phyloP scores from a whole-genome alignment of 2,329 filamentous ascomycete genomes.

The Xylaria multiplex region DNA sequence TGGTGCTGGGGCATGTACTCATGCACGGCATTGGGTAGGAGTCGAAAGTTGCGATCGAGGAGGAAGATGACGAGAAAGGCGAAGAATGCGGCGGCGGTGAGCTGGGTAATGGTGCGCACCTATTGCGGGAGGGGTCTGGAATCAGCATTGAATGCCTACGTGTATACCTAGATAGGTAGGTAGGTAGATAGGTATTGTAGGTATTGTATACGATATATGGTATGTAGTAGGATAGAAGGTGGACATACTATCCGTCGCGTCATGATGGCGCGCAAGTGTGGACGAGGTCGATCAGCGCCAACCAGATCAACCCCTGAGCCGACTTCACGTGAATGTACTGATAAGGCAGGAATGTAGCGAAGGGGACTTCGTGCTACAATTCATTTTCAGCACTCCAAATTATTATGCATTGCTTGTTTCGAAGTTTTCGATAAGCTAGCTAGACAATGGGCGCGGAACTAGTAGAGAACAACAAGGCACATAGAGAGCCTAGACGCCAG shows the following conservation, averaged over 20 bases:
- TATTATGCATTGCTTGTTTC: slow-evolving; percentile 30
- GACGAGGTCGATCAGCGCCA: slow-evolving; percentile 21
- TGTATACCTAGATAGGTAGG: no score
- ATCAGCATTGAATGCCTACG: slow-evolving; percentile 30
- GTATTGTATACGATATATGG: no score
- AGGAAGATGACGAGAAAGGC: slow-evolving; percentile 79
- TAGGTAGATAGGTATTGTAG: no score
- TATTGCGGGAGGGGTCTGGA: slow-evolving; percentile 42
- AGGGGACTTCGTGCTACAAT: slow-evolving; percentile 41
- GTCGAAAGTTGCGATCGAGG: slow-evolving; percentile 87
- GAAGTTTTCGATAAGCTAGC: slow-evolving; percentile 18
- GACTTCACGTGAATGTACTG: slow-evolving; percentile 40
- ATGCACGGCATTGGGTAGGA: slow-evolving; percentile 86
- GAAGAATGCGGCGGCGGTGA: slow-evolving; percentile 71
- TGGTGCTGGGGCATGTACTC: slow-evolving; percentile 88
- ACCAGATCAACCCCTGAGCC: slow-evolving; percentile 27
- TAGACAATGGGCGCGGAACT: slow-evolving; percentile 12
- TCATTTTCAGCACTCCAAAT: slow-evolving; percentile 46
- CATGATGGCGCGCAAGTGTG: slow-evolving; percentile 42
- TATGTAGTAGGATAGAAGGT: not conserved
- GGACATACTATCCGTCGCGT: slow-evolving; percentile 50
- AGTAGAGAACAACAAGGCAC: not conserved
- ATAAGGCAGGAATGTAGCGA: slow-evolving; percentile 40
- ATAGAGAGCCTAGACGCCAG: not conserved
- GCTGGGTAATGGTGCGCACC: slow-evolving; percentile 79